A percentile compares a stretch with the other conserved stretches of the same genome.
Conservation (phyloP, 2,329 filamentous ascomycete species). For the Penicillium freii region DNA sequence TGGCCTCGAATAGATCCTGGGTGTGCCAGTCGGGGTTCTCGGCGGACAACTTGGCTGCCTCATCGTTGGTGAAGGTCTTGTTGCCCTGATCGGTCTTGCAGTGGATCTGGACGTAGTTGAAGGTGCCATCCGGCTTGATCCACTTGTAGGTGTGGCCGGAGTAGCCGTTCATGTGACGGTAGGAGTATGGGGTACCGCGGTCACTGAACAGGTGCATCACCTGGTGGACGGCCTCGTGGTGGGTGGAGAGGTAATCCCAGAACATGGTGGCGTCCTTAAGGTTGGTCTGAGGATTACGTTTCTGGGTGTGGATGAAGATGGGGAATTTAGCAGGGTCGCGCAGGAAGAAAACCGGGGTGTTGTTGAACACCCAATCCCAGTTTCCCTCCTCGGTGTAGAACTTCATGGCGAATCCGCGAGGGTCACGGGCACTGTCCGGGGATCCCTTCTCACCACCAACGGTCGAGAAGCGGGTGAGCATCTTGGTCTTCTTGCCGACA, state of each 20-base stretch:
- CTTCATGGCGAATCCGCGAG: constrained; percentile 70
- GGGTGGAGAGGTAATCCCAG: constrained; percentile 63
- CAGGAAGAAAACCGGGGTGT: constrained; percentile 74
- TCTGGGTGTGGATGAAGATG: constrained; percentile 71
- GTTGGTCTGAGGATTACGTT: constrained; percentile 69
- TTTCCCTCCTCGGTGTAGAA: constrained; percentile 73
- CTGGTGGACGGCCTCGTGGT: constrained; percentile 63
- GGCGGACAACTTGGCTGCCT: constrained; percentile 54
- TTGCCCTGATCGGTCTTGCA: constrained; percentile 62
- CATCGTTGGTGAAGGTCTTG: constrained; percentile 59
- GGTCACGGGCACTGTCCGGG: constrained; percentile 69
- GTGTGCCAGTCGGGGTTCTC: constrained; percentile 63
- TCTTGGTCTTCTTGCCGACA: constrained; percentile 66
- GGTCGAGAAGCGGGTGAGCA: constrained; percentile 69
- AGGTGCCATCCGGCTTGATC: constrained; percentile 63
- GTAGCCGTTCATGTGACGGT: constrained; percentile 67
- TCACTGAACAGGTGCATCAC: constrained; percentile 67
- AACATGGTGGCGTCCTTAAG: constrained; percentile 68
- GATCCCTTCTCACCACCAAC: constrained; percentile 72
- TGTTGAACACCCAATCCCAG: constrained; percentile 70
- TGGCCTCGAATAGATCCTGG: constrained; percentile 64
- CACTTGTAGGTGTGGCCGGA: constrained; percentile 67
- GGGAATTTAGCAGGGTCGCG: constrained; percentile 72
- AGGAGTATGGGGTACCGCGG: constrained; percentile 64
- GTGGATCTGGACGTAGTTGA: constrained; percentile 66